Evolutionary conservation across 495 filamentous ascomycete species (phyloP).

Genomic region (Penicillium riverlandense): DNA sequence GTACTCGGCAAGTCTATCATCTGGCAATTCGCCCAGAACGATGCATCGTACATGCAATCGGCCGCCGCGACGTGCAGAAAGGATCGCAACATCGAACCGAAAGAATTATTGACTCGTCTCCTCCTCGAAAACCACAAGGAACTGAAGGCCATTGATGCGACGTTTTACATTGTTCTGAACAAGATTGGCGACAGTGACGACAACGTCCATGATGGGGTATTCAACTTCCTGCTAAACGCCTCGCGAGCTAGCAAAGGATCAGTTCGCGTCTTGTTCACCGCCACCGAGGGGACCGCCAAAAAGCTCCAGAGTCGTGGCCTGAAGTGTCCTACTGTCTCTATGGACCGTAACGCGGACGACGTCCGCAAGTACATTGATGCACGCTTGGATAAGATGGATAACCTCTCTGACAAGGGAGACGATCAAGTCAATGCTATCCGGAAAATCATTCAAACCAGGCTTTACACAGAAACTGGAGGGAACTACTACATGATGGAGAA

Average conservation of each 20-base stretch:
- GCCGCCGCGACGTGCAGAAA: not conserved
- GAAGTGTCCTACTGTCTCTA: not conserved
- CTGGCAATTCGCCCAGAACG: conserved; percentile 6
- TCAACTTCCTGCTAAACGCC: conserved; percentile 1
- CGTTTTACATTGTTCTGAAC: conserved; percentile 7
- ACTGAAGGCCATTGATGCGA: conserved; percentile 1
- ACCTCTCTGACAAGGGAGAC: not conserved
- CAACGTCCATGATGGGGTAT: not conserved
- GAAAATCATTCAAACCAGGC: not conserved
- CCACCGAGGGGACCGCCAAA: not conserved
- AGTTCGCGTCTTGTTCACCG: conserved; percentile 4
- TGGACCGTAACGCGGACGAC: conserved; percentile 1
- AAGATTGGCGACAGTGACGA: conserved; percentile 1
- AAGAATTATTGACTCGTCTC: not conserved
- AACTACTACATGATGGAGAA: conserved; percentile 6
- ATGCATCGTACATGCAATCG: conserved; percentile 6
- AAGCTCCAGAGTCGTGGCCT: not conserved
- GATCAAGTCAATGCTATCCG: not conserved
- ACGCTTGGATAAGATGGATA: conserved; percentile 4
- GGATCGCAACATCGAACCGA: not conserved
- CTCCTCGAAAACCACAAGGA: conserved; percentile 2
- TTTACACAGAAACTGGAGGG: conserved; percentile 1
- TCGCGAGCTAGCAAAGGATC: not conserved
- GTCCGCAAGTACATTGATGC: conserved; percentile 1
- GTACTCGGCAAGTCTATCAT: conserved; percentile 1